Evolutionary conservation across 345 rosid species (phyloP).

Genomic region (Moricandia moricandioides): DNA sequence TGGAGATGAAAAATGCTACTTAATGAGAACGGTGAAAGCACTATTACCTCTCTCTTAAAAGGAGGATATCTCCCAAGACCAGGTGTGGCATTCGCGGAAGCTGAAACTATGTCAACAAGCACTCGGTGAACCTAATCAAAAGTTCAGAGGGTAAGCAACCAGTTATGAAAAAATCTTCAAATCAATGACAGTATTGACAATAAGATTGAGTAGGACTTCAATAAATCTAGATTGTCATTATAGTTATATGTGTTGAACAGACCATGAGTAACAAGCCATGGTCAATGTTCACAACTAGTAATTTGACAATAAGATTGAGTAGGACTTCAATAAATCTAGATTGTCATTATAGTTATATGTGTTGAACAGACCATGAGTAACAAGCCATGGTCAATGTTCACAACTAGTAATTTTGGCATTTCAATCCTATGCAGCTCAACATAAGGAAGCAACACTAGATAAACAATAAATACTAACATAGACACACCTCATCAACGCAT

Average conservation of each 20-base stretch:
- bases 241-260: background rate
- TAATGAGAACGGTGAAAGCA: background rate
- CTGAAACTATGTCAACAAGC: conserved; percentile 67
- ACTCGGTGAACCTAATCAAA: conserved; percentile 81
- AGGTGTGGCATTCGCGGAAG: conserved; percentile 73
- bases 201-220: background rate
- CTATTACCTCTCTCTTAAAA: conserved; percentile 77
- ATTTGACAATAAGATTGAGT: background rate
- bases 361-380: conserved; percentile 13
- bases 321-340: background rate
- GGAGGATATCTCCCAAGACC: conserved; percentile 90
- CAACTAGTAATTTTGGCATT: conserved; percentile 7
- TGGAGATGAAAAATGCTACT: background rate
- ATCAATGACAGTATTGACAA: background rate
- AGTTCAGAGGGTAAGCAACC: conserved; percentile 3
- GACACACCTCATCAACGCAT: conserved; percentile 91
- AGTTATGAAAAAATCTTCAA: background rate
- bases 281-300: background rate
- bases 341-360: background rate
- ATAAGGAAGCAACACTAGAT: background rate
- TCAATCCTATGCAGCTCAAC: conserved; percentile 18
- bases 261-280: conserved; percentile 14
- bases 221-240: background rate
- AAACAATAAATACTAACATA: conserved; percentile 11
- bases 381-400: conserved; percentile 13